Evolutionary conservation across 768 basidiomycete genomes (phyloP).

Genomic region (Serendipita sp.): DNA sequence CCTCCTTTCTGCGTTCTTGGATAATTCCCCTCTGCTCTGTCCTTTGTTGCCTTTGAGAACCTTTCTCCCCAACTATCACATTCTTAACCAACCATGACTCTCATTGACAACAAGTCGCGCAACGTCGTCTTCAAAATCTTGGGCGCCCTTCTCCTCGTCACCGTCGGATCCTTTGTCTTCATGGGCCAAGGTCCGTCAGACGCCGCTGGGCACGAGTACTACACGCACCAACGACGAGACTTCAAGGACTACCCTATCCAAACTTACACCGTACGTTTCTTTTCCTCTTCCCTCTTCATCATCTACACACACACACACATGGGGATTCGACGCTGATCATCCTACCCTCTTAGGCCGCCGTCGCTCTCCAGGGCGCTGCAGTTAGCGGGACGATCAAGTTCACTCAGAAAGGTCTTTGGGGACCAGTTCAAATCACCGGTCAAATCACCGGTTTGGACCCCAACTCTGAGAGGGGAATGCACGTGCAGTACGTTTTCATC

Average conservation of each 20-base stretch:
- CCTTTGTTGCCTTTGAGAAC: too few species aligned
- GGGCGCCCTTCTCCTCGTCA: background rate
- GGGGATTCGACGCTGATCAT: background rate
- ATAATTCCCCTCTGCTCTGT: too few species aligned
- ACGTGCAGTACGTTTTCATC: constrained; percentile 49
- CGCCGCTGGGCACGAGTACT: background rate
- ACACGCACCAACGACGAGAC: background rate
- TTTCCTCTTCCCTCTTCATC: background rate
- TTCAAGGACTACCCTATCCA: background rate
- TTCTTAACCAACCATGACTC: too few species aligned
- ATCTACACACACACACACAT: background rate
- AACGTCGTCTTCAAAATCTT: background rate
- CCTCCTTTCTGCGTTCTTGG: too few species aligned
- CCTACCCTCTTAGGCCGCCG: constrained; percentile 30
- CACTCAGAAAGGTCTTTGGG: constrained; percentile 31
- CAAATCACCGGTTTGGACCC: constrained; percentile 43
- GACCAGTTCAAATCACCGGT: constrained; percentile 46
- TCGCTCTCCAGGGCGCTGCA: constrained; percentile 44
- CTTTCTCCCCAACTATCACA: too few species aligned
- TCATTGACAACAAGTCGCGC: too few species aligned
- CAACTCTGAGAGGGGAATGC: constrained; percentile 51
- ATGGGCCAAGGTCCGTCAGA: background rate
- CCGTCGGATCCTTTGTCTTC: background rate
- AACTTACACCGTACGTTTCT: background rate
- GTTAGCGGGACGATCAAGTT: constrained; percentile 54